A percentile compares a stretch with the other conserved stretches of the same genome.
Conservation (phyloP, 1,139 yeast genomes). For the Protomyces inouyei region DNA sequence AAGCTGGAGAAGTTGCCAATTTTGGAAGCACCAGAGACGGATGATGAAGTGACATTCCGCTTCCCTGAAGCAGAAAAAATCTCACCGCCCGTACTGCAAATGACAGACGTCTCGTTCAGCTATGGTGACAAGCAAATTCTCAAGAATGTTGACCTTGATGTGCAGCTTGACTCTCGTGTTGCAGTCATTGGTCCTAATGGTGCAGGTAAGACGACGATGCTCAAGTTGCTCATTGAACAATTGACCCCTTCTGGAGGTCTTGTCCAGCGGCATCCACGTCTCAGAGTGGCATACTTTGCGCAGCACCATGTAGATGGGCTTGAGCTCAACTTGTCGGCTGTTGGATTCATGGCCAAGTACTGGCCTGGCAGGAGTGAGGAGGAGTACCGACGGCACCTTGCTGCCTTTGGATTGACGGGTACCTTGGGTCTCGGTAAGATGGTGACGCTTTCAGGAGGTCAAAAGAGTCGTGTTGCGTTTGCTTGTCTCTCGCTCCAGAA, state of each 20-base stretch:
- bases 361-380: slow-evolving; percentile 95
- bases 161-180: slow-evolving; percentile 88
- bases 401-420: slow-evolving; percentile 96
- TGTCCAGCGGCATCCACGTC: slow-evolving; percentile 72
- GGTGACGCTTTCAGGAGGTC: slow-evolving; percentile 92
- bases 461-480: slow-evolving; percentile 95
- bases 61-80: slow-evolving; percentile 93
- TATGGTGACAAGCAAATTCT: slow-evolving; percentile 58
- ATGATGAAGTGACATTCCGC: slow-evolving; percentile 72
- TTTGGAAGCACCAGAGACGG: slow-evolving; percentile 92
- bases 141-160: slow-evolving; percentile 76
- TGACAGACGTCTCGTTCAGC: slow-evolving; percentile 82
- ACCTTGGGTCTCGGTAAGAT: slow-evolving; percentile 87
- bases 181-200: slow-evolving; percentile 99
- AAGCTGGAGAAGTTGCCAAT: slow-evolving; percentile 90
- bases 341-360: slow-evolving; percentile 84
- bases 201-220: slow-evolving; percentile 94
- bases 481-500: slow-evolving; percentile 85
- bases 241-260: slow-evolving; percentile 66
- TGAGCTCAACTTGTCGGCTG: slow-evolving; percentile 85
- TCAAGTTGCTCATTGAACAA: slow-evolving; percentile 77
- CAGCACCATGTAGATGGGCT: slow-evolving; percentile 98
- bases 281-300: slow-evolving; percentile 96
- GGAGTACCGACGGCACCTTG: slow-evolving; percentile 93
- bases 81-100: slow-evolving; percentile 89